Base-by-base conservation (phyloP, 208 protist species). In the Trypanosoma avium region DNA sequence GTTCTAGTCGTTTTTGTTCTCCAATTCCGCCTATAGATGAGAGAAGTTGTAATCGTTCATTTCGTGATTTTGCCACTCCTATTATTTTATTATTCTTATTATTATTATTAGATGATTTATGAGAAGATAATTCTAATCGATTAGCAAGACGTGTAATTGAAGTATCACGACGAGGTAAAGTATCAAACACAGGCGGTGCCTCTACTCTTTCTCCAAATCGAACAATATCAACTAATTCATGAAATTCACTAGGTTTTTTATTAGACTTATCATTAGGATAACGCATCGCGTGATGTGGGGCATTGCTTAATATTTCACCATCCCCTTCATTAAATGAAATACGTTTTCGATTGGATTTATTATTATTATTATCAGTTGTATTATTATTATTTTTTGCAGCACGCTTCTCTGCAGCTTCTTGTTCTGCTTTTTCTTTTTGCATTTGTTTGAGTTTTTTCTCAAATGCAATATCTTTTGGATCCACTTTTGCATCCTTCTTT, bases 151-250 rank as follows among this genome's bases (percentile, higher is more conserved):
- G 73, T 7, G 84, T 79, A 26, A 95, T 82, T 30, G 89, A 77
- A 6, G 80, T 77, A 66, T 92, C 67, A 30, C 69, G 70, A 60
- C 86, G 87, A 7, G 90, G 90, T 48, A 93, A 60, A 2, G 84
- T 78, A 50, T 93, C 82, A 45, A 95, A 93, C n/a, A 90, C 82
- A 9, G 90, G 90, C 40, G 90, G 90, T 10, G 86, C 90, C 67
- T 92, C 86, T 3, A 92, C 86, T 3, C 90, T 84, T 64, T 95
- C 86, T 22, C 86, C 86, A 69, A 81, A 93, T 22, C 84, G 82
- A 15, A 93, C 86, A 17, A 95, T 78, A 73, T 95, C 89, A 1
- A 95, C 84, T 43, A 95, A 50, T 30, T 95, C 86, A 62, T 86
- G 84, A 46, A 93, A 95, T 36, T 95, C 89, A 32, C 75, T 65